Conservation (phyloP, 805 yeast species). For the Myxozyma mucilagina region DNA sequence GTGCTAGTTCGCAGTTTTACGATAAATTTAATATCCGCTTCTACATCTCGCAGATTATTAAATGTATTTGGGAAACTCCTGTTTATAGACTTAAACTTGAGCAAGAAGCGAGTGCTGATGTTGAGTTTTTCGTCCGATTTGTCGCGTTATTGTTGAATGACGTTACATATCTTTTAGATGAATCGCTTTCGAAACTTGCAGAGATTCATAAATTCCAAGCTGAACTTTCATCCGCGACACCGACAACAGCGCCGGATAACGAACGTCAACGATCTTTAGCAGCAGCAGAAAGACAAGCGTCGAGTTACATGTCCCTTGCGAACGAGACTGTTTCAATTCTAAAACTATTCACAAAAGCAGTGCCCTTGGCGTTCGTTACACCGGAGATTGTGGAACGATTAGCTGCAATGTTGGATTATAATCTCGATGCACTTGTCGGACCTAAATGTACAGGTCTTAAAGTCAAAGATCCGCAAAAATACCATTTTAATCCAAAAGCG, state of each 20-base stretch:
- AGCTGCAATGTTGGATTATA: slow-evolving; percentile 94
- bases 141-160: slow-evolving; percentile 95
- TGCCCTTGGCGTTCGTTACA: slow-evolving; percentile 81
- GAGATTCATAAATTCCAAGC: slow-evolving; percentile 74
- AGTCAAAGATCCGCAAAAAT: slow-evolving; percentile 79
- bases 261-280: slow-evolving; percentile 58
- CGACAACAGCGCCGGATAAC: slow-evolving; percentile 29
- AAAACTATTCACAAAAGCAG: slow-evolving; percentile 77
- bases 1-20: slow-evolving; percentile 90
- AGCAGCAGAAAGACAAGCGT: slow-evolving; percentile 72
- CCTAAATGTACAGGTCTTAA: slow-evolving; percentile 88
- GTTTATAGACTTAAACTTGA: slow-evolving; percentile 68
- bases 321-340: slow-evolving; percentile 80
- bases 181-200: slow-evolving; percentile 75
- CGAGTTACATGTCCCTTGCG: slow-evolving; percentile 76
- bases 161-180: slow-evolving; percentile 87
- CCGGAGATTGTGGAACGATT: slow-evolving; percentile 90
- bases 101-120: slow-evolving; percentile 63
- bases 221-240: slow-evolving; percentile 48
- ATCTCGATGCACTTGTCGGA: slow-evolving; percentile 88
- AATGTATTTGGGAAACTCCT: slow-evolving; percentile 77
- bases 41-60: slow-evolving; percentile 78
- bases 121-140: slow-evolving; percentile 85
- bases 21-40: slow-evolving; percentile 92
- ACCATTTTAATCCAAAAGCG: slow-evolving; percentile 76